A percentile compares a stretch with the other conserved stretches of the same genome.
phyloP scores from a whole-genome alignment of 2,329 filamentous ascomycete species.

The Penicillium aurantiogriseum region DNA sequence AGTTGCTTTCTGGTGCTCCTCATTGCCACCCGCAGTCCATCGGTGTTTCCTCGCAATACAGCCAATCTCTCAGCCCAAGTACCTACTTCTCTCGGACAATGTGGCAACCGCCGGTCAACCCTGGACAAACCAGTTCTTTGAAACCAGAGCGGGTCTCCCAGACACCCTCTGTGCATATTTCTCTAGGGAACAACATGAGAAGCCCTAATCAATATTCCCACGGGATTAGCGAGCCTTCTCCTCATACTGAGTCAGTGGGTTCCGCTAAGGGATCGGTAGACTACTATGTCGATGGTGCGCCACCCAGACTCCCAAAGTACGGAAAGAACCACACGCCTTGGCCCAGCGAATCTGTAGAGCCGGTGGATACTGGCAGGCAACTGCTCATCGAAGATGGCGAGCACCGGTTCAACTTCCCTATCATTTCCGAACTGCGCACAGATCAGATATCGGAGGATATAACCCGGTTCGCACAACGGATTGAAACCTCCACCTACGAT shows the following conservation, averaged over 20 bases:
- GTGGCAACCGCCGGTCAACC: slow-evolving; percentile 31
- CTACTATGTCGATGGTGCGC: slow-evolving; percentile 29
- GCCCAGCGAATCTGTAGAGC: slow-evolving; percentile 14
- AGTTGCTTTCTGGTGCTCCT: slow-evolving; percentile 25
- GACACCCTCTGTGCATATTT: slow-evolving; percentile 20
- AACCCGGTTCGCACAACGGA: slow-evolving; percentile 7
- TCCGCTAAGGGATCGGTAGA: slow-evolving; percentile 27
- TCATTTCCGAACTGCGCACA: slow-evolving; percentile 16
- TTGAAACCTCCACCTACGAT: slow-evolving; percentile 30
- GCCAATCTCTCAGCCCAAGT: slow-evolving; percentile 19
- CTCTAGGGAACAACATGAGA: slow-evolving; percentile 17
- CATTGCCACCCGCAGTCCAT: slow-evolving; percentile 14
- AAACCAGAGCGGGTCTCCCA: slow-evolving; percentile 20
- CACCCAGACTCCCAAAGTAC: slow-evolving; percentile 27
- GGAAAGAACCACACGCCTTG: slow-evolving; percentile 22
- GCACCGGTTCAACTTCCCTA: slow-evolving; percentile 27
- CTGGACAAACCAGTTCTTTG: slow-evolving; percentile 16
- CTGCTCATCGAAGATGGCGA: slow-evolving; percentile 11
- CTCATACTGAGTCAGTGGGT: slow-evolving; percentile 19
- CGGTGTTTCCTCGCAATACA: slow-evolving; percentile 16
- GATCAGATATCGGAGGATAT: slow-evolving; percentile 20
- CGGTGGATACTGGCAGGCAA: slow-evolving; percentile 9
- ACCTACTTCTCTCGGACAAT: slow-evolving; percentile 18
- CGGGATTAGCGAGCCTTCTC: slow-evolving; percentile 24
- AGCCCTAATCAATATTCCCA: slow-evolving; percentile 23